Evolutionary conservation across 2,329 filamentous ascomycete genomes (phyloP), one percentile per base, ranked within the genome.

Genomic region (Penicillium vulpinum): DNA sequence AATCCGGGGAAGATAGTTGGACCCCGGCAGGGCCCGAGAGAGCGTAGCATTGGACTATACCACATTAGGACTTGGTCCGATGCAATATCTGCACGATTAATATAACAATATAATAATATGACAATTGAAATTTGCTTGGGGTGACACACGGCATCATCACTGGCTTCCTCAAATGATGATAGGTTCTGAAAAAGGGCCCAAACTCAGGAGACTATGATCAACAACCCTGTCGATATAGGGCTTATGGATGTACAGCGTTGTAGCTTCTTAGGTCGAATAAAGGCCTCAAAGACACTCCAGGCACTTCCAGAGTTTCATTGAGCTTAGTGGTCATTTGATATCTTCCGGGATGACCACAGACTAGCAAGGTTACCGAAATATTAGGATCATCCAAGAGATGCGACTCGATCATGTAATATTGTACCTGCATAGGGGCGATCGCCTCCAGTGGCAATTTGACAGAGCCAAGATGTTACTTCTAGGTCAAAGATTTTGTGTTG

Each of bases 1-100:
- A 54, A 57, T 57, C 54, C 54, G 54, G 54, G 54, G 54, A 57
- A 57, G 16, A 28, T 33, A 26, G 13, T 36, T 35, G 41, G 41
- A 47, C 29, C 24, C 40, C 46, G 43, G 33, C 33, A 38, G 38
- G 53, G 54, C 43, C 49, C 49, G 44, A 40, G 47, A 9, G 18
- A 44, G 11, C 15, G 56, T 58, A 55, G 51, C 13, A 58, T 58
- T 10, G 21, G 18, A 31, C 56, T 55, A 58, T 40, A 22, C 51
- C 51, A 2, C 13, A 33, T 41, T 45, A 16, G 56, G 44, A 16
- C 16, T 31, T 58, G 51, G 39, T 36, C 56, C 56, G 55, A 49
- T 11, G 24, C 41, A 43, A 1, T 15, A 16, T 8, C 36, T 39
- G 31, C 38, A 24, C 36, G 31, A 31, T 54, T 35, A 47, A 45